Percentiles rank a stretch among this genome's conserved stretches.
phyloP scores from a whole-genome alignment of 2,329 filamentous ascomycete genomes.

The Niveomyces coronatus region DNA sequence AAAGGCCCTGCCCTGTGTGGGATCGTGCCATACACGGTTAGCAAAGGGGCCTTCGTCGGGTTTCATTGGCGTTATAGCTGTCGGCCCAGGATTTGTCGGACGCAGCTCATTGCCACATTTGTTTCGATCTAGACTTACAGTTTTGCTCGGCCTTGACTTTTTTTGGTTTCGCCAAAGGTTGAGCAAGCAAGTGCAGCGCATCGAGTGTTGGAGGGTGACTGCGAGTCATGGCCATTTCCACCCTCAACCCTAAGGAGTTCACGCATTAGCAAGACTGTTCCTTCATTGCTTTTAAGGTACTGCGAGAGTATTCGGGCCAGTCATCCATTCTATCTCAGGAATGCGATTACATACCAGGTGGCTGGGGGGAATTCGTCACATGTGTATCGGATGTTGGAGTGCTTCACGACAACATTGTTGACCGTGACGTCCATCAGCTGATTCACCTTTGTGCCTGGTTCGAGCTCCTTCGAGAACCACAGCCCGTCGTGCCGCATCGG shows the following conservation, averaged over 20 bases:
- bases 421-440: neutral
- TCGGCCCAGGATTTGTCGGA: too few relatives aligned
- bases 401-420: neutral
- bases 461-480: slow-evolving; percentile 11
- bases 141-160: slow-evolving; percentile 15
- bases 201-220: slow-evolving; percentile 6
- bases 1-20: slow-evolving; percentile 2
- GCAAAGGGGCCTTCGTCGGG: too few relatives aligned
- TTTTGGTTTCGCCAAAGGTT: neutral
- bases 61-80: too few relatives aligned
- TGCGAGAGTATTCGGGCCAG: too few relatives aligned
- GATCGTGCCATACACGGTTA: too few relatives aligned
- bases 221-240: slow-evolving; percentile 10
- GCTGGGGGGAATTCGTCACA: slow-evolving; percentile 22
- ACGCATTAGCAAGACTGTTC: too few relatives aligned
- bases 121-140: slow-evolving; percentile 10
- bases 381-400: slow-evolving; percentile 15
- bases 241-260: slow-evolving; percentile 18
- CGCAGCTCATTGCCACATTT: neutral
- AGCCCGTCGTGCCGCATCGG: slow-evolving; percentile 12
- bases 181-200: slow-evolving; percentile 12
- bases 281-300: too few relatives aligned
- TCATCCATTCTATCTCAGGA: too few relatives aligned
- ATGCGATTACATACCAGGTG: slow-evolving; percentile 9
- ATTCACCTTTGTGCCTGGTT: slow-evolving; percentile 9